A percentile compares a stretch with the other conserved stretches of the same genome.
Conservation (phyloP, 331 rosid species). For the Dryas integrifolia region DNA sequence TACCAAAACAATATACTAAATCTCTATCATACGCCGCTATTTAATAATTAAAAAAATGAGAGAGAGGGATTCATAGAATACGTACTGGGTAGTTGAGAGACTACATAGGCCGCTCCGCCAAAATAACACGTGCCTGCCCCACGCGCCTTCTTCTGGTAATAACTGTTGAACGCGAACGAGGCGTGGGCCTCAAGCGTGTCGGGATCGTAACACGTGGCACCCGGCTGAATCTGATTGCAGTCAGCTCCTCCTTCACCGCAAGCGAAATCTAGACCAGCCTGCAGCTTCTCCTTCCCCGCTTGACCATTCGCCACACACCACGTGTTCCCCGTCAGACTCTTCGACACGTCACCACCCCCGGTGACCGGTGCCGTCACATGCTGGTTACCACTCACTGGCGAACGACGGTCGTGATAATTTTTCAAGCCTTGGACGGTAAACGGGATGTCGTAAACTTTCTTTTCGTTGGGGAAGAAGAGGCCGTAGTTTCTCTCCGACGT, state of each 20-base stretch:
- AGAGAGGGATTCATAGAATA: slow-evolving; percentile 11
- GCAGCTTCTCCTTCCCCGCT: slow-evolving; percentile 58
- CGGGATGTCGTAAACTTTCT: slow-evolving; percentile 67
- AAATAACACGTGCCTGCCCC: slow-evolving; percentile 78
- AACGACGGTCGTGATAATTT: slow-evolving; percentile 45
- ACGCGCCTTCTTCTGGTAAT: slow-evolving; percentile 70
- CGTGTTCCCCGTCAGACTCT: slow-evolving; percentile 59
- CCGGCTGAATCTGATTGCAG: slow-evolving; percentile 67
- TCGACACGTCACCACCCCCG: slow-evolving; percentile 59
- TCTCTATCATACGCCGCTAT: slow-evolving; percentile 29
- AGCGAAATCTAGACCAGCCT: slow-evolving; percentile 72
- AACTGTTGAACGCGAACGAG: slow-evolving; percentile 87
- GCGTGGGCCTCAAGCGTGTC: slow-evolving; percentile 74
- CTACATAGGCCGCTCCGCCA: slow-evolving; percentile 88
- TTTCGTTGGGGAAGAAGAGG: slow-evolving; percentile 63
- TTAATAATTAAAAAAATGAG: background rate
- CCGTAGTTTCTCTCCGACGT: slow-evolving; percentile 87
- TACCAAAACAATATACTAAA: background rate
- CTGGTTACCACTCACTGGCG: slow-evolving; percentile 34
- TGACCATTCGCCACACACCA: slow-evolving; percentile 90
- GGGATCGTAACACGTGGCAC: slow-evolving; percentile 79
- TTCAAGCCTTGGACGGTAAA: slow-evolving; percentile 55
- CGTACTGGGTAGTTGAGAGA: slow-evolving; percentile 90
- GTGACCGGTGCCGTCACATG: slow-evolving; percentile 11
- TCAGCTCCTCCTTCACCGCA: slow-evolving; percentile 97